Conservation (phyloP, 2,329 filamentous ascomycete genomes). For the Xylaria sp. region DNA sequence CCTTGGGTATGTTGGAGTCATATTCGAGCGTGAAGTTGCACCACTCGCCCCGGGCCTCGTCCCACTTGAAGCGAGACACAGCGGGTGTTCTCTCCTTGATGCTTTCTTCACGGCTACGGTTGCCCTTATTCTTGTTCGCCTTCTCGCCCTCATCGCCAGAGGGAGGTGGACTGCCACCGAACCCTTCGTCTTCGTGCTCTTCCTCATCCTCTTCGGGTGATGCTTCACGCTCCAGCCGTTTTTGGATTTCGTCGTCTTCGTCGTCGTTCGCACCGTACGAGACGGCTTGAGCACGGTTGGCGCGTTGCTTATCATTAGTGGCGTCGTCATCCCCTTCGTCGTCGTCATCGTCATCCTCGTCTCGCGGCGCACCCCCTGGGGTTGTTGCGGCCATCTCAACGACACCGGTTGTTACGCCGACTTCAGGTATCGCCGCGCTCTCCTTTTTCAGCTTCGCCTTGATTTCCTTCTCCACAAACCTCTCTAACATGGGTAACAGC, state of each 20-base stretch:
- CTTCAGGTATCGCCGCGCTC: conserved; percentile 78
- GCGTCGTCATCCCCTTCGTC: conserved; percentile 84
- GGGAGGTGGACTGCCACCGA: conserved; percentile 61
- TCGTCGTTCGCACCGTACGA: conserved; percentile 95
- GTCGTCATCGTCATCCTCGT: conserved; percentile 75
- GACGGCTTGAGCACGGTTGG: conserved; percentile 82
- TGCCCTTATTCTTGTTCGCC: conserved; percentile 48
- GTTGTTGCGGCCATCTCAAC: conserved; percentile 62
- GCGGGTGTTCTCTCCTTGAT: conserved; percentile 73
- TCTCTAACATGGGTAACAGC: conserved; percentile 78
- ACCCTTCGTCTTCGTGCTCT: conserved; percentile 66
- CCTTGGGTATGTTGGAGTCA: conserved; percentile 81
- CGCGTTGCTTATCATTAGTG: conserved; percentile 77
- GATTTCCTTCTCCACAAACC: conserved; percentile 78
- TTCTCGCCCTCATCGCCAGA: conserved; percentile 56
- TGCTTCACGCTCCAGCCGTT: conserved; percentile 68
- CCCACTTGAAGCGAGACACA: conserved; percentile 82
- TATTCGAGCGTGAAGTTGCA: conserved; percentile 89
- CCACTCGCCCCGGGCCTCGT: conserved; percentile 76
- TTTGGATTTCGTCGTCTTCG: conserved; percentile 81
- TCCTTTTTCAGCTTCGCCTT: conserved; percentile 79
- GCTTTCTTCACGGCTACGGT: conserved; percentile 68
- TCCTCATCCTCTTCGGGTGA: conserved; percentile 68
- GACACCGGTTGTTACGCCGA: conserved; percentile 67
- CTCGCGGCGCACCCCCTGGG: conserved; percentile 50